Percentiles rank a stretch among this genome's conserved stretches.
phyloP scores from a whole-genome alignment of 2,329 filamentous ascomycete species.

The Hypoxylon sp. region DNA sequence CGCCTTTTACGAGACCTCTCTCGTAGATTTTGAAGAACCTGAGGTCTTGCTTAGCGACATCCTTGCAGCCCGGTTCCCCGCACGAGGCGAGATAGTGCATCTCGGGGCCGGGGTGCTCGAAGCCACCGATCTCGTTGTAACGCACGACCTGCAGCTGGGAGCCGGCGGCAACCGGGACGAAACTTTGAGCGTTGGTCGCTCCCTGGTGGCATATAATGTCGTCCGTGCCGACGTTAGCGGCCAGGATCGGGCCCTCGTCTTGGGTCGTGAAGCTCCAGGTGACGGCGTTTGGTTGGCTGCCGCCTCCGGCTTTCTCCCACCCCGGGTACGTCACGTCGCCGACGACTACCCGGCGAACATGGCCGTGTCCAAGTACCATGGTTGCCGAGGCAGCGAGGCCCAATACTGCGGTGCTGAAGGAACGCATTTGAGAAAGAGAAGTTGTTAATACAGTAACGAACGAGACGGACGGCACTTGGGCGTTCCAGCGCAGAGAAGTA shows the following conservation, averaged over 20 bases:
- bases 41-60: slow-evolving; percentile 49
- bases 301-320: slow-evolving; percentile 42
- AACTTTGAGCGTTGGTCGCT: slow-evolving; percentile 36
- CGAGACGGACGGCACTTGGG: background rate
- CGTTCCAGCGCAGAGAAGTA: background rate
- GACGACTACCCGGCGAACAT: slow-evolving; percentile 39
- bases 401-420: slow-evolving; percentile 23
- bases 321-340: slow-evolving; percentile 38
- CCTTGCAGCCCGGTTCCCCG: slow-evolving; percentile 48
- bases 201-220: slow-evolving; percentile 41
- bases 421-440: slow-evolving; percentile 32
- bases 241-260: slow-evolving; percentile 39
- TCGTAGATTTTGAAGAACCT: slow-evolving; percentile 51
- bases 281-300: slow-evolving; percentile 41
- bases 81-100: slow-evolving; percentile 54
- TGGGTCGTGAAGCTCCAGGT: slow-evolving; percentile 44
- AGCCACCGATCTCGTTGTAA: slow-evolving; percentile 41
- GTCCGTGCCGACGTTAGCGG: slow-evolving; percentile 24
- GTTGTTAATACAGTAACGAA: background rate
- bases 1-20: slow-evolving; percentile 46
- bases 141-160: slow-evolving; percentile 47
- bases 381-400: slow-evolving; percentile 25
- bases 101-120: slow-evolving; percentile 46
- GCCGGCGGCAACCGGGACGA: slow-evolving; percentile 42
- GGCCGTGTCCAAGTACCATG: slow-evolving; percentile 37